phyloP scores from a whole-genome alignment of 2,329 filamentous ascomycete species.

The Monosporascus sp. region DNA sequence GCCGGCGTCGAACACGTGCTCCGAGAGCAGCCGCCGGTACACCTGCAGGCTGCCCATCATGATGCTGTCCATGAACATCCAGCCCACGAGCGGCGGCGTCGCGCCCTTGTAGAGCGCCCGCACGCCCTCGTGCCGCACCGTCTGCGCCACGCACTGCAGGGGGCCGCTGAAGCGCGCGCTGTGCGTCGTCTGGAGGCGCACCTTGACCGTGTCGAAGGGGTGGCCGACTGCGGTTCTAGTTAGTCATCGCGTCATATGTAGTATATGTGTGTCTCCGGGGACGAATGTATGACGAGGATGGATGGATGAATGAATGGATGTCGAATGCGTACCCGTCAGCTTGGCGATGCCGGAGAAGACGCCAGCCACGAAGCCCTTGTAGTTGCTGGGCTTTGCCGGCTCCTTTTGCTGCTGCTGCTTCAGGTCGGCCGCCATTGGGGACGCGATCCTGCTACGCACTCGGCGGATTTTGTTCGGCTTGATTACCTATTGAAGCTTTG shows the following conservation, averaged over 20 bases:
- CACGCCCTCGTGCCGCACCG: conserved; percentile 78
- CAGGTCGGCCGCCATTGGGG: conserved; percentile 22
- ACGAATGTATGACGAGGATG: neutral
- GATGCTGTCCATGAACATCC: conserved; percentile 94
- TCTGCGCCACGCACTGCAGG: conserved; percentile 78
- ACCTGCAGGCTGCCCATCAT: conserved; percentile 92
- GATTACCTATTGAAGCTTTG: neutral
- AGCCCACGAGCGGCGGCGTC: conserved; percentile 84
- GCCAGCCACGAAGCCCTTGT: conserved; percentile 96
- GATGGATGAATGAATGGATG: neutral
- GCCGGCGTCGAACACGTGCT: conserved; percentile 62
- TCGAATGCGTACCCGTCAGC: conserved; percentile 59
- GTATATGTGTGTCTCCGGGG: too few relatives aligned
- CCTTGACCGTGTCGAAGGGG: conserved; percentile 94
- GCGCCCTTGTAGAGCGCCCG: conserved; percentile 90
- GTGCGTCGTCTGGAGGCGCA: conserved; percentile 84
- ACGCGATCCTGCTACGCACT: conserved; percentile 10
- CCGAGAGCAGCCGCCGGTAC: conserved; percentile 78
- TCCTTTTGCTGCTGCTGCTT: conserved; percentile 18
- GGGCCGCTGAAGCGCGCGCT: conserved; percentile 76
- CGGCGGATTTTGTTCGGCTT: too few relatives aligned
- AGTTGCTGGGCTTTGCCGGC: conserved; percentile 45
- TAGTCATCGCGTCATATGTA: neutral
- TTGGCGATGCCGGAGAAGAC: conserved; percentile 93
- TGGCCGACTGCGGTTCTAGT: conserved; percentile 46